Conservation (phyloP, 2,329 filamentous ascomycete species). For the Neofusicoccum ribis region DNA sequence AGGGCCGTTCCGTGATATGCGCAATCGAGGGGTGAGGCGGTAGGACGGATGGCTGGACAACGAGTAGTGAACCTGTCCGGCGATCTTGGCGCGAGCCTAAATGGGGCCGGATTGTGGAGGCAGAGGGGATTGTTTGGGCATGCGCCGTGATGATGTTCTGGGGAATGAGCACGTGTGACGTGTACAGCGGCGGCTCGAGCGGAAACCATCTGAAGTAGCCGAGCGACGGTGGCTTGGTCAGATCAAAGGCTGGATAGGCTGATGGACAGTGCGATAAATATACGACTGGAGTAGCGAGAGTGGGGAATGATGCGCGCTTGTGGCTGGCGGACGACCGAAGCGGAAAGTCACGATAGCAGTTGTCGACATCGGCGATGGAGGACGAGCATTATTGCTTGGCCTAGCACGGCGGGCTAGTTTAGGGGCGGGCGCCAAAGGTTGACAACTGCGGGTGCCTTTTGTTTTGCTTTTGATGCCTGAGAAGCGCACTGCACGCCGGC, state of each 20-base stretch:
- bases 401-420: neutral
- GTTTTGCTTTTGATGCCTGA: slow-evolving; percentile 7
- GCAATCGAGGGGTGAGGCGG: neutral
- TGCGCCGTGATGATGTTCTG: slow-evolving; percentile 1
- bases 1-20: slow-evolving; percentile 3
- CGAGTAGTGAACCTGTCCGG: neutral
- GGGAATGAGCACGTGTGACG: slow-evolving; percentile 14
- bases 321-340: slow-evolving; percentile 4
- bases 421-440: neutral
- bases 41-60: neutral
- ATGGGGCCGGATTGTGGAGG: slow-evolving; percentile 8
- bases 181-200: slow-evolving; percentile 12
- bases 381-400: neutral
- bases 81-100: slow-evolving; percentile 7
- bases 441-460: neutral
- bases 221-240: slow-evolving; percentile 13
- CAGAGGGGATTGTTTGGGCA: neutral
- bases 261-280: slow-evolving; percentile 17
- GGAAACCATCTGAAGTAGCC: slow-evolving; percentile 5
- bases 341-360: slow-evolving; percentile 20
- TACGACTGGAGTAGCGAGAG: slow-evolving; percentile 16
- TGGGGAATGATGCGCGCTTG: slow-evolving; percentile 12
- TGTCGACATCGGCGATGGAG: neutral
- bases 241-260: slow-evolving; percentile 11
- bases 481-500: neutral